These are phyloP conservation scores for Gaeumannomyces tritici DNA, from an alignment of 2,329 filamentous ascomycete genomes.

Conservation along the genomic window DNA sequence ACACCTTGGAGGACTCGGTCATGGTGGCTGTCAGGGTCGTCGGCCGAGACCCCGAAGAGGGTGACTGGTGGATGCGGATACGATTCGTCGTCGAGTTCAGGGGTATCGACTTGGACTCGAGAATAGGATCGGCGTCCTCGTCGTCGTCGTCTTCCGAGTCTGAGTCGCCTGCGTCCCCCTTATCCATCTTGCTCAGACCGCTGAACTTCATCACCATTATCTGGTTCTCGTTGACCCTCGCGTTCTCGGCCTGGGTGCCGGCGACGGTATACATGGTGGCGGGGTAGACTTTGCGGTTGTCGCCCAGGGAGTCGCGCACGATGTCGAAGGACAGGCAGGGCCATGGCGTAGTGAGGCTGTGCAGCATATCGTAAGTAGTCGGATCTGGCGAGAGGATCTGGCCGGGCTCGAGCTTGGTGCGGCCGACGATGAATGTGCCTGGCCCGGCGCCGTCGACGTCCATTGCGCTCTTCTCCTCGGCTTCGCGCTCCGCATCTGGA, in stretches of 20 bases:
- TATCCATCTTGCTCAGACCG: slow-evolving; percentile 79
- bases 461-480: slow-evolving; percentile 80
- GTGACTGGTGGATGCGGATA: slow-evolving; percentile 76
- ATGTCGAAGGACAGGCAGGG: slow-evolving; percentile 96
- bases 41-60: slow-evolving; percentile 60
- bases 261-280: slow-evolving; percentile 92
- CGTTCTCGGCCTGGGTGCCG: slow-evolving; percentile 80
- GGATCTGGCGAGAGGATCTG: slow-evolving; percentile 86
- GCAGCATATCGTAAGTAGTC: slow-evolving; percentile 96
- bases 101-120: slow-evolving; percentile 86
- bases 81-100: slow-evolving; percentile 85
- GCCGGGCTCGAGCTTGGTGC: slow-evolving; percentile 81
- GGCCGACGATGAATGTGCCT: slow-evolving; percentile 89
- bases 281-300: slow-evolving; percentile 86
- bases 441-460: slow-evolving; percentile 63
- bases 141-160: slow-evolving; percentile 64
- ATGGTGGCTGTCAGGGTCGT: slow-evolving; percentile 83
- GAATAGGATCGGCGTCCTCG: slow-evolving; percentile 75
- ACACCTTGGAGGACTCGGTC: slow-evolving; percentile 80
- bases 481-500: slow-evolving; percentile 85
- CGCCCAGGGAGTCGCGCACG: slow-evolving; percentile 73
- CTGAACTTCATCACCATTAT: slow-evolving; percentile 96
- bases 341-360: slow-evolving; percentile 90
- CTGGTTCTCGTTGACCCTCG: slow-evolving; percentile 75
- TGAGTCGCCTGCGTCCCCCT: slow-evolving; percentile 52